Conservation (phyloP, 2,329 filamentous ascomycete genomes). For the Bisporella sp. region DNA sequence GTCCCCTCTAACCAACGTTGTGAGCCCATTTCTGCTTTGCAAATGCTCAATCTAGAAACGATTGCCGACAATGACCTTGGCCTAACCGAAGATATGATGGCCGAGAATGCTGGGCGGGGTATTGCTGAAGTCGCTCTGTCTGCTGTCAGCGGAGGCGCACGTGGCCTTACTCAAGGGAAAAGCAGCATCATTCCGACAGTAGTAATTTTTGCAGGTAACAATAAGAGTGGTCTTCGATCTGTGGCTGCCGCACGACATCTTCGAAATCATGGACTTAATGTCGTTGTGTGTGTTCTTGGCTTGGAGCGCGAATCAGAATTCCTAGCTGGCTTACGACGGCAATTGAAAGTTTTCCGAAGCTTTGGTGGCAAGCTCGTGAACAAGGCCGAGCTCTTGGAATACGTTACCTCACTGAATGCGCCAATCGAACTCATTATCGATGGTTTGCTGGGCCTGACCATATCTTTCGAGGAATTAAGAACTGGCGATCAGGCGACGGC, state of each 20-base stretch:
- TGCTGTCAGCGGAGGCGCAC: conserved; percentile 44
- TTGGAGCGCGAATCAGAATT: conserved; percentile 77
- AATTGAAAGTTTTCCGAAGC: conserved; percentile 76
- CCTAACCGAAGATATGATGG: conserved; percentile 81
- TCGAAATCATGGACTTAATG: conserved; percentile 72
- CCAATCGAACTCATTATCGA: conserved; percentile 80
- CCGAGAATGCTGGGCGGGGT: conserved; percentile 83
- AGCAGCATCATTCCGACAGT: conserved; percentile 31
- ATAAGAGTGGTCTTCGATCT: conserved; percentile 78
- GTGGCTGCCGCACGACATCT: conserved; percentile 83
- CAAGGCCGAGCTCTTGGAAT: conserved; percentile 55
- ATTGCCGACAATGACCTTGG: conserved; percentile 83
- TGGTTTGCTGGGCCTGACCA: conserved; percentile 77
- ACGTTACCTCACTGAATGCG: conserved; percentile 49
- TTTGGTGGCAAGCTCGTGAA: conserved; percentile 68
- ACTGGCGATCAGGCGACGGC: conserved; percentile 76
- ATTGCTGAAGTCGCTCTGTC: conserved; percentile 77
- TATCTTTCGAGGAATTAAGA: conserved; percentile 82
- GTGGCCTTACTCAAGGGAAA: conserved; percentile 27
- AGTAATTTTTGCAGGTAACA: conserved; percentile 93
- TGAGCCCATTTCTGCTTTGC: conserved; percentile 62
- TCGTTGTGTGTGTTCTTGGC: conserved; percentile 78
- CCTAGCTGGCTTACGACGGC: conserved; percentile 71
- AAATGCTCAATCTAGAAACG: conserved; percentile 90
- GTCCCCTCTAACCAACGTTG: conserved; percentile 48